phyloP scores from a whole-genome alignment of 2,329 filamentous ascomycete species.

The Colletotrichum viniferum region DNA sequence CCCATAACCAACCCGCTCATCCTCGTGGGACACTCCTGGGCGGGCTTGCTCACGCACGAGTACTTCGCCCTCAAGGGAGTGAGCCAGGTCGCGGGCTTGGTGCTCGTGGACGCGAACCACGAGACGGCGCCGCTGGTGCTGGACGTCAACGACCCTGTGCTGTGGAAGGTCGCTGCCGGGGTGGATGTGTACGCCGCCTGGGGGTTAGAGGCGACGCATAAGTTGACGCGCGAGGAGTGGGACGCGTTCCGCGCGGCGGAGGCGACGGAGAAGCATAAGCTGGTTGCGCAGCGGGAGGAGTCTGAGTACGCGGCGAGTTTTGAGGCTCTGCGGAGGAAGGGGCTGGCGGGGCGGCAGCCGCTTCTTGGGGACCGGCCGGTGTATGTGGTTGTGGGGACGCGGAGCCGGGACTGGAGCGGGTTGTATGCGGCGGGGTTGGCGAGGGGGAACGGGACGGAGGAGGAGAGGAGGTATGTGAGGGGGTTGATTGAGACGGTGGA shows the following conservation, averaged over 20 bases:
- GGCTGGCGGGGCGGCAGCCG: neutral
- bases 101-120: constrained; percentile 5
- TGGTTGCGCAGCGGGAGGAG: neutral
- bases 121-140: neutral
- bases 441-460: constrained; percentile 1
- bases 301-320: neutral
- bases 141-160: neutral
- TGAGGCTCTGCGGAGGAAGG: neutral
- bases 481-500: neutral
- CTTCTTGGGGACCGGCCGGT: neutral
- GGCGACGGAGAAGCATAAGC: neutral
- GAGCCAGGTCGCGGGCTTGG: neutral
- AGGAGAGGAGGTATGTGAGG: neutral
- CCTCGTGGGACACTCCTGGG: constrained; percentile 2
- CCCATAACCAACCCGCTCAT: neutral
- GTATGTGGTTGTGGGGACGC: neutral
- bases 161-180: neutral
- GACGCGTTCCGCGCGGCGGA: neutral
- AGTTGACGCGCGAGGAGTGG: constrained; percentile 4
- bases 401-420: neutral
- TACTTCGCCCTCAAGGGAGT: neutral
- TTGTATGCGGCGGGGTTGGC: neutral
- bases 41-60: constrained; percentile 1
- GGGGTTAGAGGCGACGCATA: neutral
- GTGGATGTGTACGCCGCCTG: neutral